Evolutionary conservation across 768 basidiomycete genomes (phyloP), one percentile per base, ranked within the genome.

Genomic region (Chlorophyllum brunneum): DNA sequence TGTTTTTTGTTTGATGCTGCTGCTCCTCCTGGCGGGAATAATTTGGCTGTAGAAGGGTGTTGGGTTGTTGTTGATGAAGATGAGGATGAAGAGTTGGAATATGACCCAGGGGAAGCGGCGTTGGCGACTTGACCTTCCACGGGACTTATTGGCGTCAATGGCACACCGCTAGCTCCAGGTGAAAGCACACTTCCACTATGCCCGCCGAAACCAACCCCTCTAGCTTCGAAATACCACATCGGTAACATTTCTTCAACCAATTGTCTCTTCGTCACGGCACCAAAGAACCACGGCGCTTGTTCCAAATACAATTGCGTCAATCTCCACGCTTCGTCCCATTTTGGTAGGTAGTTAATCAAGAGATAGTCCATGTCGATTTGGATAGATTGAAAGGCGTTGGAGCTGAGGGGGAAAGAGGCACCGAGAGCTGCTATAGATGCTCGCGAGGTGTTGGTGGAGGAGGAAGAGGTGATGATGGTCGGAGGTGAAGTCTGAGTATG

Each of bases 271-370:
- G 82, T 82, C 31, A 89, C 79, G 2, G 86, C 82, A 18, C 86
- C 83, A 53, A 86, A 88, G 62, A 88, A 87, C 88, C 88, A 90
- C 0, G 85, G 83, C 2, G 86, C 85, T 60, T 86, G 82, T n/a
- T 83, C 82, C 34, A 88, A 75, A 64, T 89, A 90, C 10, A 86
- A 71, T n/a, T 81, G 76, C 58, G 76, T 77, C 29, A 90, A 73
- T 27, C 79, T 75, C 39, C 66, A 70, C 0, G 83, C 81, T 31
- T 85, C 82, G 6, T 67, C 61, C 75, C 80, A 84, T 0, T 77
- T 65, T 0, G 88, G 88, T 1, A 88, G 73, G 60, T 79, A 76
- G 13, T 67, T 61, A 34, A 71, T 63, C 16, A 81, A 59, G 56
- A 85, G 67, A 51, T 71, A 68, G 51, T 76, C 65, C 34, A 81